phyloP scores from a whole-genome alignment of 768 basidiomycete species.

The Rhizopogon sp. region DNA sequence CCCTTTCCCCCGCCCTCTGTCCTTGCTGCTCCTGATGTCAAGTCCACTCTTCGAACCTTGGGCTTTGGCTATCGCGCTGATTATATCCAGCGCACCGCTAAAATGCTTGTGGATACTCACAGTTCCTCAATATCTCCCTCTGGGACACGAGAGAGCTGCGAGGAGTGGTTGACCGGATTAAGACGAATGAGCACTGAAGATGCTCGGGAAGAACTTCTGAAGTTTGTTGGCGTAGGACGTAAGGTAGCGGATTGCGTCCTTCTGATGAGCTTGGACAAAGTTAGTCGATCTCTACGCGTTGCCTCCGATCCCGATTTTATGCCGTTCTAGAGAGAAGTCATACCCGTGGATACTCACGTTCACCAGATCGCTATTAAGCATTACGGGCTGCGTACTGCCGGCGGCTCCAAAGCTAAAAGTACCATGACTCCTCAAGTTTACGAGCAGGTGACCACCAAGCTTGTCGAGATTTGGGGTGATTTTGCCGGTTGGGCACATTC shows the following conservation, averaged over 20 bases:
- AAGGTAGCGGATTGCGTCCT: constrained; percentile 97
- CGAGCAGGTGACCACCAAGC: constrained; percentile 58
- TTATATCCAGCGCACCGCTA: constrained; percentile 80
- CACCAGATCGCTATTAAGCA: constrained; percentile 81
- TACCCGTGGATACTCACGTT: constrained; percentile 97
- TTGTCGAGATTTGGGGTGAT: constrained; percentile 69
- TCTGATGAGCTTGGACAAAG: constrained; percentile 91
- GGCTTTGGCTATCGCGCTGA: constrained; percentile 96
- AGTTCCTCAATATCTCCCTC: constrained; percentile 12
- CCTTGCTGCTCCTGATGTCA: constrained; percentile 55
- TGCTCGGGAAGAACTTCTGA: constrained; percentile 72
- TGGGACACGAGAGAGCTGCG: constrained; percentile 39
- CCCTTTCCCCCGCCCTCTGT: constrained; percentile 80
- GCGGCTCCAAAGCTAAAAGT: constrained; percentile 37
- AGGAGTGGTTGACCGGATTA: constrained; percentile 56
- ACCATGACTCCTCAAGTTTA: constrained; percentile 77
- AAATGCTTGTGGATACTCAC: constrained; percentile 64
- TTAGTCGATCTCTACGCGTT: constrained; percentile 21
- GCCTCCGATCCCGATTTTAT: neutral
- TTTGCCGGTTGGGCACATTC: constrained; percentile 92
- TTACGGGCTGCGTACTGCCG: constrained; percentile 56
- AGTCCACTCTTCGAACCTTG: constrained; percentile 63
- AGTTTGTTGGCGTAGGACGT: constrained; percentile 86
- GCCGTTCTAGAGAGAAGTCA: constrained; percentile 58
- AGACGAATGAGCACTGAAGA: constrained; percentile 44